Evolutionary conservation across 768 basidiomycete species (phyloP), one percentile per base, ranked within the genome.

Genomic region (Hericium alpestre): DNA sequence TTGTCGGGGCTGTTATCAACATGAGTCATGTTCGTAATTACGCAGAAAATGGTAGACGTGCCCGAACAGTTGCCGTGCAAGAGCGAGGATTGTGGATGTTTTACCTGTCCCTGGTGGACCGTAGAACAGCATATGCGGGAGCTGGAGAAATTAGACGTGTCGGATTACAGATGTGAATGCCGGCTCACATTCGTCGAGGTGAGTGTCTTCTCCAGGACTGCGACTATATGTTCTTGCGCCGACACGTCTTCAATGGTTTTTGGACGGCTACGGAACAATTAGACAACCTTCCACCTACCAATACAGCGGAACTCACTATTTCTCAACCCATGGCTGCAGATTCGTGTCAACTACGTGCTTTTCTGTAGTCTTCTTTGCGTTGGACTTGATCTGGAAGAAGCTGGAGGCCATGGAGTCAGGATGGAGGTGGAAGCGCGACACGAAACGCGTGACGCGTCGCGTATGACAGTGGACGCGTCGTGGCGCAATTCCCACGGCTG

Each of bases 71-170:
- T 99, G 93, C 54, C 94, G 76, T 38, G 95, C 77, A 53, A 99
- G 76, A 18, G 96, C 96, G 22, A 99, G 83, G 63, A 99, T 97
- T 1, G 96, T 97, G 43, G 92, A 95, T 12, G 96, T 99, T 71
- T 99, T 99, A 43, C 96, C 96, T 12, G 95, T 97, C 37, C 96
- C 96, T 15, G 96, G 96, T 32, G 96, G 96, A 1, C 96, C 96
- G 63, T 99, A 99, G 76, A 99, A 99, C 50, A 99, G 76, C 94
- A 98, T 97, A 67, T 99, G 96, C 5, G 96, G 95, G 53, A 99
- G 78, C 96, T 99, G 67, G 10, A 39, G n/a, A 51, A 18, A 12
- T 18, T 38, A 55, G 22, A 37, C 46, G 56, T 40, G 39, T 54
- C n/a, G n/a, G n/a, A n/a, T n/a, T n/a, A n/a, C n/a, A n/a, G n/a